phyloP scores from a whole-genome alignment of 352 stramenopile genomes.

The Thalassiosira oceanica region DNA sequence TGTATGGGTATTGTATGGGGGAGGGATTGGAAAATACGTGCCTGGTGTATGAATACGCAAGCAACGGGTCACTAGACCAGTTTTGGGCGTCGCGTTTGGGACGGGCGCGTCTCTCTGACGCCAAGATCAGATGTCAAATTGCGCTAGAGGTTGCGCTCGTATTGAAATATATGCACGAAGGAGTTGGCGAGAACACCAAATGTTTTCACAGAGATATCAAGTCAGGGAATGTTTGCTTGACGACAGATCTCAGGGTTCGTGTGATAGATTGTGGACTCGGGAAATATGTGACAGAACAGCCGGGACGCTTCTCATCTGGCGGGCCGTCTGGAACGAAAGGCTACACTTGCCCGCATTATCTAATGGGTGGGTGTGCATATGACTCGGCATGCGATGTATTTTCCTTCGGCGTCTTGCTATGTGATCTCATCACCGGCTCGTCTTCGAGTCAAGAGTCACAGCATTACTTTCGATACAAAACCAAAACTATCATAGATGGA shows the following conservation, averaged over 20 bases:
- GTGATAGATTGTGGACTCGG: slow-evolving; percentile 22
- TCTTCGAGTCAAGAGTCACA: neutral
- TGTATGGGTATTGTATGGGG: too few species aligned
- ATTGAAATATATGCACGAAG: slow-evolving; percentile 8
- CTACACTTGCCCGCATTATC: neutral
- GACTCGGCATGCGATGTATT: slow-evolving; percentile 2
- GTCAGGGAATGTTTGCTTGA: slow-evolving; percentile 13
- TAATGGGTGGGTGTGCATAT: neutral
- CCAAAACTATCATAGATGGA: too few species aligned
- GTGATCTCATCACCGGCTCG: slow-evolving; percentile 7
- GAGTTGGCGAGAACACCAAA: neutral
- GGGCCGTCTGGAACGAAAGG: slow-evolving; percentile 4
- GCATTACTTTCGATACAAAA: slow-evolving; percentile 3
- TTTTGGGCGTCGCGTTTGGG: neutral
- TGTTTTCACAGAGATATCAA: slow-evolving; percentile 23
- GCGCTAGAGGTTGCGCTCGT: slow-evolving; percentile 2
- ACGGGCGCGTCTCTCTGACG: neutral
- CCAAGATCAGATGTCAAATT: neutral
- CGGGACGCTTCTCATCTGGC: neutral
- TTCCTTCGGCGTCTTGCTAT: slow-evolving; percentile 5
- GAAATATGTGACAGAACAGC: slow-evolving; percentile 12
- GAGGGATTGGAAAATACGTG: slow-evolving; percentile 6
- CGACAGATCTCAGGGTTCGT: slow-evolving; percentile 4
- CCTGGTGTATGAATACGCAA: slow-evolving; percentile 3
- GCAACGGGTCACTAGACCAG: neutral